These are phyloP conservation scores for Toxoplasma gondii DNA, from an alignment of 169 alveolate genomes.

Conservation along the genomic window DNA sequence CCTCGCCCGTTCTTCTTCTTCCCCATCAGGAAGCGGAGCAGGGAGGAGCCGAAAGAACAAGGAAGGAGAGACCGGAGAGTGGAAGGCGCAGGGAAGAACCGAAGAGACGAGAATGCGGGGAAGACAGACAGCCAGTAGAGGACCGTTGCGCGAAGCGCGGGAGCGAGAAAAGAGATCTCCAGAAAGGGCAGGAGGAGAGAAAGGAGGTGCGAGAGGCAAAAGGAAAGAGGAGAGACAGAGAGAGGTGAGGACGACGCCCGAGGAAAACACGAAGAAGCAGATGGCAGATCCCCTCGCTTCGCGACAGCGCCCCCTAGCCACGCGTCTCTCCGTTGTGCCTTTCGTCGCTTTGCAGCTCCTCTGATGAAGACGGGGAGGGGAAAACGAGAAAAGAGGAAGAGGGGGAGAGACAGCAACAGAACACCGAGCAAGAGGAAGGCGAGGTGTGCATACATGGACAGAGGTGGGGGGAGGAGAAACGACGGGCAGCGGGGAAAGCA, in stretches of 20 bases:
- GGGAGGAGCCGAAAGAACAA: too few relatives aligned
- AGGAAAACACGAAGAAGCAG: not conserved
- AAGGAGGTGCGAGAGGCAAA: not conserved
- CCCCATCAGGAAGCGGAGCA: not conserved
- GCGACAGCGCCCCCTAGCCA: not conserved
- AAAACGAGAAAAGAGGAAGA: not conserved
- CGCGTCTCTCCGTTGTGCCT: not conserved
- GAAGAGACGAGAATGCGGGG: not conserved
- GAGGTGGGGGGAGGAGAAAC: not conserved
- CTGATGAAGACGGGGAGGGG: not conserved
- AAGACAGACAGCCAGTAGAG: not conserved
- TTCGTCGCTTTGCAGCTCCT: not conserved
- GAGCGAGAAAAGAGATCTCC: not conserved
- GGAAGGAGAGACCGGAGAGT: too few relatives aligned
- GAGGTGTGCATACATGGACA: not conserved
- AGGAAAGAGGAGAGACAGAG: too few relatives aligned
- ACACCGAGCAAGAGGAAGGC: not conserved
- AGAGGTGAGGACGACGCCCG: not conserved
- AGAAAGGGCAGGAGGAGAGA: too few relatives aligned
- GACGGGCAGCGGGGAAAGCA: not conserved
- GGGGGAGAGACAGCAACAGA: not conserved
- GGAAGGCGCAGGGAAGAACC: not conserved
- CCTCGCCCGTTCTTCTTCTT: not conserved
- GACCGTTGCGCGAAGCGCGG: not conserved
- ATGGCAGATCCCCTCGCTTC: not conserved